Conservation (phyloP, 176 grass and related monocot genomes). For the Avena eriantha region DNA sequence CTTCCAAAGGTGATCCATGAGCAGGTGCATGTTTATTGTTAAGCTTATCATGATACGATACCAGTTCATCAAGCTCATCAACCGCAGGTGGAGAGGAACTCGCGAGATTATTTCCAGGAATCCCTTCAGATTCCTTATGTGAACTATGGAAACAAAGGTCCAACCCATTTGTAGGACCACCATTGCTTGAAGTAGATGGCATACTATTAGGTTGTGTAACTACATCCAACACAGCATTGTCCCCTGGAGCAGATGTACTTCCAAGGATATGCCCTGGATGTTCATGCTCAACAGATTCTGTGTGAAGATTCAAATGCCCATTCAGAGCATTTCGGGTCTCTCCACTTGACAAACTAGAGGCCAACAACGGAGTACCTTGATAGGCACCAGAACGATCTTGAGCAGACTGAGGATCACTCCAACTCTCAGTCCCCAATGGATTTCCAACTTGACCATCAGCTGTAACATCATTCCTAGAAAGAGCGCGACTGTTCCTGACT, state of each 20-base stretch:
- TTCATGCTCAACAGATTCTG: conserved; percentile 41
- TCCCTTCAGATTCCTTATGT: conserved; percentile 54
- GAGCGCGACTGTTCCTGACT: conserved; percentile 25
- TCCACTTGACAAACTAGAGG: conserved; percentile 31
- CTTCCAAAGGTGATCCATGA: conserved; percentile 25
- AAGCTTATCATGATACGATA: conserved; percentile 47
- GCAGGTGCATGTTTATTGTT: conserved; percentile 34
- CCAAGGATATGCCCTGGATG: conserved; percentile 30
- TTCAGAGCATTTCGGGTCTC: conserved; percentile 38
- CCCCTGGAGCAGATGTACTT: conserved; percentile 16
- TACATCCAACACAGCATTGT: conserved; percentile 18
- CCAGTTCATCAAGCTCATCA: conserved; percentile 58
- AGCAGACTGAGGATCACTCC: conserved; percentile 39
- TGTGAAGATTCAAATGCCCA: conserved; percentile 34
- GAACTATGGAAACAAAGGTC: conserved; percentile 36
- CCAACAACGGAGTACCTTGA: conserved; percentile 31
- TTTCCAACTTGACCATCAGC: conserved; percentile 49
- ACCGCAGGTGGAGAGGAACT: conserved; percentile 26
- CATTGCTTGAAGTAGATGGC: conserved; percentile 37
- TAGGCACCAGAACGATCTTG: conserved; percentile 35
- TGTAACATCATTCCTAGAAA: conserved; percentile 50
- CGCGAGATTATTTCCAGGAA: conserved; percentile 52
- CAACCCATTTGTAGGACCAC: conserved; percentile 18
- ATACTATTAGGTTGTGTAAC: conserved; percentile 35
- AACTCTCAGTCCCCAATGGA: conserved; percentile 9